Evolutionary conservation across 148 eudicot species (phyloP).

Genomic region (Nepenthes gracilis): DNA sequence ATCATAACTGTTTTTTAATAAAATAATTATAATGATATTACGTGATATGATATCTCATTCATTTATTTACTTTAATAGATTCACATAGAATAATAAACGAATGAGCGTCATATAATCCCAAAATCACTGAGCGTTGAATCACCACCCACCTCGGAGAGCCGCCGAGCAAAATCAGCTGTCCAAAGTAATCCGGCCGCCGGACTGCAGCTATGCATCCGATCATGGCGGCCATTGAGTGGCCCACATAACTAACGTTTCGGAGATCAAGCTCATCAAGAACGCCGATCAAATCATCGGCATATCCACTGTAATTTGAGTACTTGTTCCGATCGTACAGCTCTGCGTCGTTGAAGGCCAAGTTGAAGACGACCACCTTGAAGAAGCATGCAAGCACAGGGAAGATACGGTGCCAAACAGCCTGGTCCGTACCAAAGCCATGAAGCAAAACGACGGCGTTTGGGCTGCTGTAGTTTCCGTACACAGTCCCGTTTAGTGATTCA

Average conservation of each 20-base stretch:
- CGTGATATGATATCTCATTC: background rate
- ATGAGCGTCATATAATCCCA: background rate
- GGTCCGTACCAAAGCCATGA: constrained; percentile 29
- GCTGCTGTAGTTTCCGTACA: constrained; percentile 17
- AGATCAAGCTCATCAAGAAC: constrained; percentile 22
- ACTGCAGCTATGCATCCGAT: constrained; percentile 30
- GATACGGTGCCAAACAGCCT: constrained; percentile 24
- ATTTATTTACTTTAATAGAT: background rate
- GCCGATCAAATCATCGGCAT: constrained; percentile 23
- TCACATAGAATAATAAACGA: background rate
- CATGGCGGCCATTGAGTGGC: constrained; percentile 36
- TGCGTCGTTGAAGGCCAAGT: constrained; percentile 18
- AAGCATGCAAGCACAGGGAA: constrained; percentile 20
- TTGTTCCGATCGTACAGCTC: constrained; percentile 15
- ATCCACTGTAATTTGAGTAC: constrained; percentile 20
- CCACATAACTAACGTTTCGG: constrained; percentile 15
- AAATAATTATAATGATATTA: no score
- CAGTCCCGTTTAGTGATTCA: constrained; percentile 19
- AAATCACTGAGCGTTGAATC: background rate
- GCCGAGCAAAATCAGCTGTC: constrained; percentile 18
- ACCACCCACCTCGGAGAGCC: constrained; percentile 17
- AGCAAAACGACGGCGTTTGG: constrained; percentile 17
- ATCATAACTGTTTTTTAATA: no score
- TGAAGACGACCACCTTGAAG: constrained; percentile 26
- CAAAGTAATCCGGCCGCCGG: constrained; percentile 15